These are phyloP conservation scores for Caloboletus firmus DNA, from an alignment of 1,284 basidiomycete genomes.

Conservation along the genomic window DNA sequence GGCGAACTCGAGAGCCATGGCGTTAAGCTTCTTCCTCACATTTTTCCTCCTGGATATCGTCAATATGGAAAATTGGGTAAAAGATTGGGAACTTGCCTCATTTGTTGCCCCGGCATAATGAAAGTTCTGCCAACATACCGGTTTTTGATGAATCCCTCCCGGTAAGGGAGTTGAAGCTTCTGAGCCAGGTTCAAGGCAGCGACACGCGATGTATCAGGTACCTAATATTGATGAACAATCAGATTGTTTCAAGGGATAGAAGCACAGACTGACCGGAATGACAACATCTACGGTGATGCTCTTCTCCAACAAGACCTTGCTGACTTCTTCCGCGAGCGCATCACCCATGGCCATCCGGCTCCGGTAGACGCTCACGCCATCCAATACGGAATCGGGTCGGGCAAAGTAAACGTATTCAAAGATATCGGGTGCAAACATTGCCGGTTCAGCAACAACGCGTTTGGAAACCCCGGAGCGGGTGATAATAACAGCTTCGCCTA, in stretches of 20 bases:
- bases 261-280: conserved; percentile 71
- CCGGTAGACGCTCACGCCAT: conserved; percentile 96
- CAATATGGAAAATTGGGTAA: not conserved
- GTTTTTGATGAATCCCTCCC: conserved; percentile 99
- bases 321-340: conserved; percentile 86
- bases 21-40: conserved; percentile 94
- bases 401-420: conserved; percentile 99
- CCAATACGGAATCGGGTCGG: conserved; percentile 95
- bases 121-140: conserved; percentile 98
- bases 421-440: conserved; percentile 94
- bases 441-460: conserved; percentile 68
- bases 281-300: conserved; percentile 88
- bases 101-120: conserved; percentile 99
- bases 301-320: conserved; percentile 68
- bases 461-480: conserved; percentile 76
- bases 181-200: conserved; percentile 96
- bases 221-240: conserved; percentile 41
- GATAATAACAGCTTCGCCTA: conserved; percentile 94
- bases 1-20: conserved; percentile 98
- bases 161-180: conserved; percentile 86
- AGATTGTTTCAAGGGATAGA: not conserved
- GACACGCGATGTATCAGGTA: conserved; percentile 95
- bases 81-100: conserved; percentile 51
- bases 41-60: conserved; percentile 75
- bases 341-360: conserved; percentile 99